These are phyloP conservation scores for Apiospora sp. DNA, from an alignment of 2,329 filamentous ascomycete genomes.

Conservation along the genomic window DNA sequence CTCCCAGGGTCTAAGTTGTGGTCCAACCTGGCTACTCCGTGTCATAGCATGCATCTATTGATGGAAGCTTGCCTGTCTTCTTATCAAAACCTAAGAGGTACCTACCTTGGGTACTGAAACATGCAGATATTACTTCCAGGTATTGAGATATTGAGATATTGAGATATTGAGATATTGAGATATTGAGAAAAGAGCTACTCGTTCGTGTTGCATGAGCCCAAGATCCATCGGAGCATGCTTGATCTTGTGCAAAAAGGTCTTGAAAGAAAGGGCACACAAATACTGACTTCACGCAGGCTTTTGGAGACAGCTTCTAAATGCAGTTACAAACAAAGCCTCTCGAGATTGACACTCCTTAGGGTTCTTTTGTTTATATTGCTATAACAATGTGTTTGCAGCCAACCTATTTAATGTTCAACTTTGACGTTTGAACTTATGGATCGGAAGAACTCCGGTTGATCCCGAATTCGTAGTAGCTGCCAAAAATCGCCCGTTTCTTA, in stretches of 20 bases:
- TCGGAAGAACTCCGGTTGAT: conserved; percentile 14
- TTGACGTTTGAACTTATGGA: neutral
- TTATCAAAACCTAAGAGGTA: too few species aligned
- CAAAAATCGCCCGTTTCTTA: conserved; percentile 3
- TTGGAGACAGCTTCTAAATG: too few species aligned
- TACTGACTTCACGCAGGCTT: too few species aligned
- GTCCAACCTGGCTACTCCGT: neutral
- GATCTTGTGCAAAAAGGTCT: neutral
- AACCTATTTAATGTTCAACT: neutral
- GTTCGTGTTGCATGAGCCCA: too few species aligned
- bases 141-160: neutral
- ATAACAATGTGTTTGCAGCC: neutral
- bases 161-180: neutral
- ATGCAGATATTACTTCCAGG: neutral
- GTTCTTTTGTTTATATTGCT: neutral
- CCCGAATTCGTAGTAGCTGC: conserved; percentile 7
- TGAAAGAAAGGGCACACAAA: too few species aligned
- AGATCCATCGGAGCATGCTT: too few species aligned
- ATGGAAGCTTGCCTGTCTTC: neutral
- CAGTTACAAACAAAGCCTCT: too few species aligned
- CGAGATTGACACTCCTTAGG: too few species aligned
- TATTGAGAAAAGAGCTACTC: too few species aligned
- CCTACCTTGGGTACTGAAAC: too few species aligned
- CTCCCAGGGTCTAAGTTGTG: neutral
- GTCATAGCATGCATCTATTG: neutral